phyloP scores from a whole-genome alignment of 1,284 basidiomycete species.

The Somion occarium region DNA sequence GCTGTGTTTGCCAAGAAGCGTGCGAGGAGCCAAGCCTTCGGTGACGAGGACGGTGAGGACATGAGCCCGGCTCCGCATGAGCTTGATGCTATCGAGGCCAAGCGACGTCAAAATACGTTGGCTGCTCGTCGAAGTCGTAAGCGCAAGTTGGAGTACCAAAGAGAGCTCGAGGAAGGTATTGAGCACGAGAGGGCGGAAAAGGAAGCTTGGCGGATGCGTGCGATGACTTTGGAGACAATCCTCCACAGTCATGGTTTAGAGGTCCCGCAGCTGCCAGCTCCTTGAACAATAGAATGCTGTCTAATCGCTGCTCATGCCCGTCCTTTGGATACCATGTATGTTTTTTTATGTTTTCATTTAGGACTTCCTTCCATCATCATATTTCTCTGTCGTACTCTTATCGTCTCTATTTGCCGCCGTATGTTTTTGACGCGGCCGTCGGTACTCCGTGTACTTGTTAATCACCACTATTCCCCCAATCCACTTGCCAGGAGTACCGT shows the following conservation, averaged over 20 bases:
- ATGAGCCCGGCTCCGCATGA: constrained; percentile 37
- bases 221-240: constrained; percentile 41
- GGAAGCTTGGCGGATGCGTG: constrained; percentile 54
- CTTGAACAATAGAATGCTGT: constrained; percentile 19
- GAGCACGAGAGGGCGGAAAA: constrained; percentile 43
- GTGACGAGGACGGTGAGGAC: constrained; percentile 43
- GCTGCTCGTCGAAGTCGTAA: constrained; percentile 72
- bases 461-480: constrained; percentile 27
- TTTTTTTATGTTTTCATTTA: constrained; percentile 18
- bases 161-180: constrained; percentile 50
- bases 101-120: constrained; percentile 77
- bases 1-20: constrained; percentile 53
- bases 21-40: constrained; percentile 43
- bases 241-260: constrained; percentile 43
- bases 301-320: constrained; percentile 11
- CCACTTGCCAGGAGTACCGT: constrained; percentile 47
- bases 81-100: constrained; percentile 65
- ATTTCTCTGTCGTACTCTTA: constrained; percentile 7
- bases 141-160: constrained; percentile 73
- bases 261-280: constrained; percentile 32
- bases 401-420: constrained; percentile 11
- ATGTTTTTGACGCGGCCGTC: constrained; percentile 32
- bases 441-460: constrained; percentile 38
- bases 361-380: constrained; percentile 8
- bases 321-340: constrained; percentile 7